Conservation (phyloP, 1,284 basidiomycete genomes). For the Ceratobasidium theobromae region DNA sequence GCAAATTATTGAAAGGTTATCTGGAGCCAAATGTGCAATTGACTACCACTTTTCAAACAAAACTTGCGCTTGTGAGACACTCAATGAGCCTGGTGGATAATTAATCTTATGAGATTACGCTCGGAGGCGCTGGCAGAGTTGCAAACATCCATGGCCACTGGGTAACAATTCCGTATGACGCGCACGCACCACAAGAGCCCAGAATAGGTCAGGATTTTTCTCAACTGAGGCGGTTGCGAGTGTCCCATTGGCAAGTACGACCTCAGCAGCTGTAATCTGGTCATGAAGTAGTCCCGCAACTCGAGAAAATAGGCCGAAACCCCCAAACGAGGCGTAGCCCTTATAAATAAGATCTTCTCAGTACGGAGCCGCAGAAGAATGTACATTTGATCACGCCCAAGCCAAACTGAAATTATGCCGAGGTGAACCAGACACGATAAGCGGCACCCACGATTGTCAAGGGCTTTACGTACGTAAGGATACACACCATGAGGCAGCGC, state of each 20-base stretch:
- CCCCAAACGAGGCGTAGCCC: slow-evolving; percentile 37
- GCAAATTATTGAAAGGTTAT: slow-evolving; percentile 18
- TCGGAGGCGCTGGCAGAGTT: slow-evolving; percentile 32
- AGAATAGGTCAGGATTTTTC: slow-evolving; percentile 32
- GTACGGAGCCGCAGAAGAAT: background rate
- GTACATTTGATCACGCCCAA: background rate
- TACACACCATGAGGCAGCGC: slow-evolving; percentile 15
- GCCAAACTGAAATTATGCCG: background rate
- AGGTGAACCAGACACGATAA: background rate
- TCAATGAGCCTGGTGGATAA: background rate
- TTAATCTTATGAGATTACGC: slow-evolving; percentile 26
- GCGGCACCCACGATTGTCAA: background rate
- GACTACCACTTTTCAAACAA: slow-evolving; percentile 20
- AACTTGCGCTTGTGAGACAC: background rate
- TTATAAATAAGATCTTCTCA: background rate
- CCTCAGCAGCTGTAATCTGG: slow-evolving; percentile 34
- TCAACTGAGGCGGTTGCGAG: slow-evolving; percentile 27
- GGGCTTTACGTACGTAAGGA: background rate
- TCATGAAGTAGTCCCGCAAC: slow-evolving; percentile 35
- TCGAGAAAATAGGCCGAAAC: slow-evolving; percentile 35
- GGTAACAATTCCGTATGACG: slow-evolving; percentile 36
- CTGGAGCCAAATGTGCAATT: slow-evolving; percentile 29
- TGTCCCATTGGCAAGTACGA: slow-evolving; percentile 36
- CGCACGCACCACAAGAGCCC: slow-evolving; percentile 35
- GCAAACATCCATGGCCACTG: slow-evolving; percentile 35